Base-by-base conservation (phyloP, 208 protist species). In the Leishmania martiniquensis region DNA sequence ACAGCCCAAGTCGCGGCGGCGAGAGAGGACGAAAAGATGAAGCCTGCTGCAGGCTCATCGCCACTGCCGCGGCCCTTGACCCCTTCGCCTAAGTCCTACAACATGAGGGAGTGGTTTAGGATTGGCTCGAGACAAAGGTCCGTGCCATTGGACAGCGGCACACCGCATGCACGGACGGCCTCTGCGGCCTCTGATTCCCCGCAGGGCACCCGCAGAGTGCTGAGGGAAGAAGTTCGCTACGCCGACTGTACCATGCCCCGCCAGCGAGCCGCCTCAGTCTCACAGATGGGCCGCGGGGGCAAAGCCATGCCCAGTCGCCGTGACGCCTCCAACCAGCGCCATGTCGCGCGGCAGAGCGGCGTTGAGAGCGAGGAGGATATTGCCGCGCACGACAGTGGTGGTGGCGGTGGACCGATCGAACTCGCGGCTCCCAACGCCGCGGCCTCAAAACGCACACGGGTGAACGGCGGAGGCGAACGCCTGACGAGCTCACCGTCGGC, bases 1-100 rank as follows among this genome's bases (percentile, higher is more conserved):
- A 80, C 68, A 25, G 80, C 80, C 10, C 60, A 39, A 0, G 70
- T 59, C 0, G 75, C 74, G 10, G 68, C 70, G 2, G 80, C 74
- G 7, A 29, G 51, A 17, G 74, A 79, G 57, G 55, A 72, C 29
- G 75, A 42, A 42, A 49, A 25, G 42, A 39, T 22, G 25, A 13
- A 20, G 25, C 34, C n/a, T 42, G 65, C 52, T 7, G 54, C 51
- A 44, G 10, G 51, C 39, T 29, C 49, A 20, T n/a, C 25, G 6
- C 25, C 44, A 15, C 66, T 25, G 44, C 70, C 52, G 70, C 20
- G 34, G 52, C 29, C 70, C 4, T 37, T 52, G 9, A 15, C 52
- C 1, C 34, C 69, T 5, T 51, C 52, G 52, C 63, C 70, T 1
- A 74, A 63, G 49, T 13, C 34, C 37, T 60, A 20, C 49, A 74